phyloP scores from a whole-genome alignment of 768 basidiomycete species.

The Sporobolomyces roseus region DNA sequence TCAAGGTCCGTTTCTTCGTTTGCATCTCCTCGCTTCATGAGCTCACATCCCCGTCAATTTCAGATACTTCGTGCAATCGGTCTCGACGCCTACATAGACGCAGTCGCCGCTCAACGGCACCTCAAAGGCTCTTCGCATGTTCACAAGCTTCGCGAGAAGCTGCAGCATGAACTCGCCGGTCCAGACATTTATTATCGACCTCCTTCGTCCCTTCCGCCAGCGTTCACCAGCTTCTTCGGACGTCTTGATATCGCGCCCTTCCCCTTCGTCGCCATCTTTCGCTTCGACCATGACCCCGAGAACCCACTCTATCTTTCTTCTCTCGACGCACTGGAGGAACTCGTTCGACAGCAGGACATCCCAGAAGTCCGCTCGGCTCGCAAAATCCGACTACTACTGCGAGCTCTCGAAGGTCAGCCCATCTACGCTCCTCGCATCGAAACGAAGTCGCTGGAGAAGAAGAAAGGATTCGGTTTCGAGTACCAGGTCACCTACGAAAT shows the following conservation, averaged over 20 bases:
- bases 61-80: slow-evolving; percentile 75
- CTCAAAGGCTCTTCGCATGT: slow-evolving; percentile 51
- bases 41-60: neutral
- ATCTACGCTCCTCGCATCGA: slow-evolving; percentile 66
- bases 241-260: slow-evolving; percentile 78
- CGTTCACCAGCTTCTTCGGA: slow-evolving; percentile 61
- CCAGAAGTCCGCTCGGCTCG: slow-evolving; percentile 55
- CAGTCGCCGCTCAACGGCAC: slow-evolving; percentile 53
- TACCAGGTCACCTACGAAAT: slow-evolving; percentile 41
- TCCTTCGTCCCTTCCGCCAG: slow-evolving; percentile 40
- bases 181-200: slow-evolving; percentile 67
- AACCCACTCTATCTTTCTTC: slow-evolving; percentile 49
- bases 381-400: slow-evolving; percentile 61
- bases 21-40: neutral
- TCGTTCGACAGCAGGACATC: slow-evolving; percentile 62
- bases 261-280: slow-evolving; percentile 67
- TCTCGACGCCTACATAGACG: slow-evolving; percentile 56
- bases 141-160: slow-evolving; percentile 54
- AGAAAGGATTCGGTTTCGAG: slow-evolving; percentile 56
- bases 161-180: slow-evolving; percentile 61
- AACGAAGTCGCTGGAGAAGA: slow-evolving; percentile 55
- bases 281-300: slow-evolving; percentile 50
- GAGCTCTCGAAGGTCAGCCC: slow-evolving; percentile 62
- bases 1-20: slow-evolving; percentile 57
- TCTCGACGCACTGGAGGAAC: slow-evolving; percentile 57